phyloP scores from a whole-genome alignment of 2,329 filamentous ascomycete genomes.

The Cytospora leucostoma region DNA sequence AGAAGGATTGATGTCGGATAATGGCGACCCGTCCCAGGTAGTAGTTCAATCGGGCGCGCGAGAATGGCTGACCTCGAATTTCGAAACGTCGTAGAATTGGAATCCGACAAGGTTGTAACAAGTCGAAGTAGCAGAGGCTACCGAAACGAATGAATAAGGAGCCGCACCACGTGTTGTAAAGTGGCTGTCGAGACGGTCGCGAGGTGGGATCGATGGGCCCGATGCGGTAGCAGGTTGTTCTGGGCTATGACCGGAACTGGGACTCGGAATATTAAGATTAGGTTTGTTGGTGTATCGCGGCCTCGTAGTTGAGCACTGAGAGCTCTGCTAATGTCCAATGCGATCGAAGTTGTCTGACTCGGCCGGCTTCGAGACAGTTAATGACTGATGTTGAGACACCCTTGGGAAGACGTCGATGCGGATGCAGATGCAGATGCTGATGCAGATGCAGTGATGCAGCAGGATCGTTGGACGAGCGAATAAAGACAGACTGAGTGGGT shows the following conservation, averaged over 20 bases:
- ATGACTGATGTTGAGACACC: background rate
- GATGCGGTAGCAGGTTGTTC: background rate
- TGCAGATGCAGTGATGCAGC: slow-evolving; percentile 1
- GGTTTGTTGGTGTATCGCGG: slow-evolving; percentile 4
- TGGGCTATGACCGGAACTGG: slow-evolving; percentile 4
- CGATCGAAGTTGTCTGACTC: slow-evolving; percentile 5
- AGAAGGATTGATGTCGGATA: slow-evolving; percentile 1
- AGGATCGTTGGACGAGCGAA: slow-evolving; percentile 10
- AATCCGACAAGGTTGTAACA: background rate
- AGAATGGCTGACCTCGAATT: background rate
- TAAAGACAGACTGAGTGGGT: slow-evolving; percentile 9
- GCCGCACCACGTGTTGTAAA: slow-evolving; percentile 7
- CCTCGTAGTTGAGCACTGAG: slow-evolving; percentile 7
- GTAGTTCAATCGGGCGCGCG: background rate
- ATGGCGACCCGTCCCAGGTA: background rate
- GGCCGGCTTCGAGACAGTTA: slow-evolving; percentile 6
- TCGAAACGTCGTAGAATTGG: background rate
- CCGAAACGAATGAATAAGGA: background rate
- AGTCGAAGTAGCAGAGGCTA: slow-evolving; percentile 2
- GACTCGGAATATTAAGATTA: slow-evolving; percentile 23
- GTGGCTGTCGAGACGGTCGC: slow-evolving; percentile 4
- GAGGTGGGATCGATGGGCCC: slow-evolving; percentile 2
- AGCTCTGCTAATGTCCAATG: background rate
- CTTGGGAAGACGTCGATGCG: background rate
- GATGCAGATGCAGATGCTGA: slow-evolving; percentile 9